Base-by-base conservation (phyloP, 306 rosid species). In the Heteromeles arbutifolia region DNA sequence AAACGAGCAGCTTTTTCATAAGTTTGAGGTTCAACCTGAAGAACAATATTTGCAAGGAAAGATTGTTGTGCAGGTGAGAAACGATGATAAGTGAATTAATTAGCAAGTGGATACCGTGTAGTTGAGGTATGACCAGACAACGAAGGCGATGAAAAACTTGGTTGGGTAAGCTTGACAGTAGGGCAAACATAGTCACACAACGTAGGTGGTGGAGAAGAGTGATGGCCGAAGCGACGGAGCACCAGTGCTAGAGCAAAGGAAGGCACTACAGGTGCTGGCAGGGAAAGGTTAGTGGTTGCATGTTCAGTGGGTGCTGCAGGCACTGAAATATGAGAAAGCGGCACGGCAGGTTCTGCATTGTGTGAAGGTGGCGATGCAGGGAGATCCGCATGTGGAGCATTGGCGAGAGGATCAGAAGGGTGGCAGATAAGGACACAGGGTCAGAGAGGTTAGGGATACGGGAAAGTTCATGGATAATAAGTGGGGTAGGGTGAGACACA, bases 221-320 rank as follows among this genome's bases (percentile, higher is more conserved):
- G 17, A 12, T 5, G 1, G 2, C 18, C 0, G 0, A 0, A 45
- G 0, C 6, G 0, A 13, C 0, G 0, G 6, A 45, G 2, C 52
- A 45, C 2, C 6, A 0, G 48, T 3, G 48, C 15, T 3, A 0
- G 4, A 43, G 13, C 15, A 43, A 11, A 4, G 0, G 48, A 3
- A 11, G 14, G 48, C 4, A 3, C 0, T 0, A 0, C 31, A 29
- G 31, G 31, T 29, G 31, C 4, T 29, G 31, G 31, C 31, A 29
- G 0, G 31, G 31, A 29, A 29, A 29, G 31, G 31, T 29, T 29
- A 41, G 0, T 2, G 1, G 1, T 0, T 41, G 13, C 0, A 41
- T 1, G 45, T 41, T 41, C 4, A 10, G 13, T 41, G 45, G 45
- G 1, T 41, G 13, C 3, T 41, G 13, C 45, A 41, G 1, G 12